phyloP scores from a whole-genome alignment of 2,329 filamentous ascomycete genomes.

The Xylaria sp. region DNA sequence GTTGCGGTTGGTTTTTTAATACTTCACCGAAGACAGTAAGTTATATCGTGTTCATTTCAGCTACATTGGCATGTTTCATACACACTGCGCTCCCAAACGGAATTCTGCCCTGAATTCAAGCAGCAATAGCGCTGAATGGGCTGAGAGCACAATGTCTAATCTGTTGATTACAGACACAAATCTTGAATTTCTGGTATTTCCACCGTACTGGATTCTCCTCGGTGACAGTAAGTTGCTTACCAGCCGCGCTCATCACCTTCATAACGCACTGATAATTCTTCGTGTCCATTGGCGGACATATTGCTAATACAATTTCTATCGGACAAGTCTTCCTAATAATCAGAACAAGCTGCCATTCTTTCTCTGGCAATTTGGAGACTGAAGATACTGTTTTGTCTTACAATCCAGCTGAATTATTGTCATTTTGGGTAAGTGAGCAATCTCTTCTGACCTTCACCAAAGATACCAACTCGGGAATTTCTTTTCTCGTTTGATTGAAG shows the following conservation, averaged over 20 bases:
- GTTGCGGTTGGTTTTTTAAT: neutral
- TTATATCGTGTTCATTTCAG: neutral
- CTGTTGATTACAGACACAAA: neutral
- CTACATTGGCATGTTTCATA: neutral
- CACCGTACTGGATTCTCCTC: neutral
- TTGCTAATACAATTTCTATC: neutral
- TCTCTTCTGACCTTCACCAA: neutral
- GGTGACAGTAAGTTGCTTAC: neutral
- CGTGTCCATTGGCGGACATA: neutral
- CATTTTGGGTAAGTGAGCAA: conserved; percentile 1
- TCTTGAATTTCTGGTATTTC: neutral
- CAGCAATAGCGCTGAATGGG: neutral
- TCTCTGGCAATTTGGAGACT: neutral
- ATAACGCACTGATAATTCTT: neutral
- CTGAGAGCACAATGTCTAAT: neutral
- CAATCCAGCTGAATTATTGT: neutral
- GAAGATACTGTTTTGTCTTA: neutral
- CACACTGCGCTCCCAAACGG: neutral
- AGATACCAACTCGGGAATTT: neutral
- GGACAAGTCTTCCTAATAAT: neutral
- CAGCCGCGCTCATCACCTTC: neutral
- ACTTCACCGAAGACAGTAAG: conserved; percentile 1
- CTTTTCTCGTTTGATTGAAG: neutral
- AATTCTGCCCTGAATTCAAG: neutral
- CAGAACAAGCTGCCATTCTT: neutral